Evolutionary conservation across 495 filamentous ascomycete genomes (phyloP).

Genomic region (Amphirosellinia nigrospora): DNA sequence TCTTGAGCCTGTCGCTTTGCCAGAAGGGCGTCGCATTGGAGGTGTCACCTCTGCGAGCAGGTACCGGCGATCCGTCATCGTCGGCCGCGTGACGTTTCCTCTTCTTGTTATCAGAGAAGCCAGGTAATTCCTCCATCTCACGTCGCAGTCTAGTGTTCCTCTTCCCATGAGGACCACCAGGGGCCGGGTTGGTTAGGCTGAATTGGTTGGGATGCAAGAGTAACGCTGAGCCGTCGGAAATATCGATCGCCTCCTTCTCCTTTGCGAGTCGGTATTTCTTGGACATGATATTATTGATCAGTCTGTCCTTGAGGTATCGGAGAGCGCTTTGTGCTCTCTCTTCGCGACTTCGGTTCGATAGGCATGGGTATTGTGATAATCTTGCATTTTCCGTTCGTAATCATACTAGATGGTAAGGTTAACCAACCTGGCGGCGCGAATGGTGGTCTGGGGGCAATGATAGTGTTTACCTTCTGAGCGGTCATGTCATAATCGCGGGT

Average conservation of each 20-base stretch:
- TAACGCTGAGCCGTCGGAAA: constrained; percentile 84
- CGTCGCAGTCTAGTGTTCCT: constrained; percentile 82
- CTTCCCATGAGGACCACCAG: constrained; percentile 79
- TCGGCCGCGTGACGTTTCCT: constrained; percentile 77
- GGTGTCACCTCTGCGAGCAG: constrained; percentile 53
- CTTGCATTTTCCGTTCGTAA: constrained; percentile 59
- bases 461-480: constrained; percentile 69
- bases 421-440: constrained; percentile 15
- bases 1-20: constrained; percentile 53
- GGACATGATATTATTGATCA: constrained; percentile 75
- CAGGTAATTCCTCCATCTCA: constrained; percentile 77
- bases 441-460: constrained; percentile 17
- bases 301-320: constrained; percentile 81
- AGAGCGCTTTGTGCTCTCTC: constrained; percentile 79
- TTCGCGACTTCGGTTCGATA: constrained; percentile 77
- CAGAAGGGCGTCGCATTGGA: constrained; percentile 63
- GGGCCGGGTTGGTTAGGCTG: constrained; percentile 77
- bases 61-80: constrained; percentile 74
- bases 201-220: constrained; percentile 93
- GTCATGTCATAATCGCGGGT: constrained; percentile 80
- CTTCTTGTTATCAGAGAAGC: constrained; percentile 71
- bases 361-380: constrained; percentile 58
- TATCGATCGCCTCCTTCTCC: constrained; percentile 88
- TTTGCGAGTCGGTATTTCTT: constrained; percentile 78
- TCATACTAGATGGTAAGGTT: constrained; percentile 50